Base-by-base conservation (phyloP, 805 yeast genomes). In the Teunomyces stri region DNA sequence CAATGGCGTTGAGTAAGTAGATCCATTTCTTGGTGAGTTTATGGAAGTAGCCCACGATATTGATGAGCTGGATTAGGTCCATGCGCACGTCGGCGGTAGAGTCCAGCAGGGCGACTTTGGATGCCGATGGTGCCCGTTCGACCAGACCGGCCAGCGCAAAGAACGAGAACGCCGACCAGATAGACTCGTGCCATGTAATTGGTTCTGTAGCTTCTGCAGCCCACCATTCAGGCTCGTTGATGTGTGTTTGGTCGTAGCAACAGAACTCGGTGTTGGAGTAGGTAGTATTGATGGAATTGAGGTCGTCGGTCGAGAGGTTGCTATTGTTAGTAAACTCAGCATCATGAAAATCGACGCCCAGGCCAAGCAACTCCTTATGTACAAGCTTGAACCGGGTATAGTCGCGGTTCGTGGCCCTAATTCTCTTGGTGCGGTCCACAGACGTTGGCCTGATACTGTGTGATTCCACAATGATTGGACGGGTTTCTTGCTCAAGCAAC, bases 101-200 rank as follows among this genome's bases (percentile, higher is more conserved):
- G 38, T 20, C 38, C 38, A 16, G 38, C 38, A 20, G n/a, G 10
- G 38, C 22, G 5, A 35, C 38, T 12, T 12, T 35, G 21, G 13
- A 25, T n/a, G 22, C 45, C n/a, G 22, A n/a, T 11, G 22, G 22
- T n/a, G 38, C 22, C 22, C 27, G 12, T 7, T 35, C 51, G 5
- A 56, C 60, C 49, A 83, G 86, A 6, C 94, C 96, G 1, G 94
- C 92, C 27, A 87, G 78, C 2, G 96, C 96, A 89, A 92, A 87
- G 94, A 94, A 87, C 16, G 86, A 69, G 49, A 87, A 76, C 0
- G 90, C 90, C 45, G 78, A 72, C 87, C 87, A 83, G 1, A 83
- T 68, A 35, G 78, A 69, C 54, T 81, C 84, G 45, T 72, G 70
- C 78, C 87, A 75, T 1, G 85, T 74, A 18, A 74, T 61, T 1